Base-by-base conservation (phyloP, 305 asterid species). In the Fraxinus baroniana region DNA sequence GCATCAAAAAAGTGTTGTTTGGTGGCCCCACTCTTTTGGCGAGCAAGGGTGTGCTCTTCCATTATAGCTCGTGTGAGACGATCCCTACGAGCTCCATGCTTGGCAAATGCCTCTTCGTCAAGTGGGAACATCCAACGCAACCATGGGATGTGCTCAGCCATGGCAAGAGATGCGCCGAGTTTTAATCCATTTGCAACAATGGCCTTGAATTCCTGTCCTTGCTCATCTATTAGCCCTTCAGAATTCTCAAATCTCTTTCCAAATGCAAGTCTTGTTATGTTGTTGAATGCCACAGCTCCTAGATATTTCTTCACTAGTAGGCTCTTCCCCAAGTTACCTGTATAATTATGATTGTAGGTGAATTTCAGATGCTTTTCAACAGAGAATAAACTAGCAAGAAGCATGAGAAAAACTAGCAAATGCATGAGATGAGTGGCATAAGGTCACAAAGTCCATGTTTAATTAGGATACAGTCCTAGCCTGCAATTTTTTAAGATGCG, bases 111-210 rank as follows among this genome's bases (percentile, higher is more conserved):
- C 30, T 86, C 95, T 78, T 91, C 95, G 15, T 91, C 91, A 57
- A 91, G 79, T 39, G 92, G 95, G 85, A 85, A 90, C 93, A 91
- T 86, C 92, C 92, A 89, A 26, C 95, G 91, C 2, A 91, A 92
- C 95, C 95, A 91, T 8, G 90, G 93, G 81, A 91, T 90, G 83
- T 90, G 92, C 91, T 91, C 92, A 0, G 93, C 90, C 90, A 90
- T 87, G 62, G 93, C 88, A 39, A 91, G 91, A 78, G 93, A 91
- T 33, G 93, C 93, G n/a, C 95, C 95, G 0, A 91, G 86, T 86
- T 91, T 91, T 35, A 90, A 6, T 32, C 95, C 95, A 49, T 91
- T 91, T 1, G 90, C 82, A 57, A 88, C 91, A 17, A 91, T 85
- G 79, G 90, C 92, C 88, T 90, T 91, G 86, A 90, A 91, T 78